Percentiles rank a stretch among this genome's conserved stretches.
phyloP scores from a whole-genome alignment of 169 alveolate species.

The Condylostoma magnum region DNA sequence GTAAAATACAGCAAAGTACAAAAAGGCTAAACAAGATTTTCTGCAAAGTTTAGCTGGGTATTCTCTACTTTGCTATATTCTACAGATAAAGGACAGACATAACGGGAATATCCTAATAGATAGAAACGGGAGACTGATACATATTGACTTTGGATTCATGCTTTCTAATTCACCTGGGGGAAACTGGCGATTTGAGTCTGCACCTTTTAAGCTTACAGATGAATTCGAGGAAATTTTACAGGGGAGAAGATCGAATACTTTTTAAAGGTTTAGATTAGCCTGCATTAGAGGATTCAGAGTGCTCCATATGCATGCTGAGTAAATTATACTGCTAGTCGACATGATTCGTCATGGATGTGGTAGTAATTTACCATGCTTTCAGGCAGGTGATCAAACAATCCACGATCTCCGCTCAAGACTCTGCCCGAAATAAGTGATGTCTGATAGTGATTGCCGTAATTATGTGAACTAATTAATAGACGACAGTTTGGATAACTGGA shows the following conservation, averaged over 20 bases:
- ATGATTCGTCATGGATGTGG: slow-evolving; percentile 32
- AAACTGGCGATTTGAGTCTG: slow-evolving; percentile 61
- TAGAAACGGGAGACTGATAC: slow-evolving; percentile 79
- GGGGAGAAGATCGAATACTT: slow-evolving; percentile 45
- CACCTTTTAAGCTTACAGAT: slow-evolving; percentile 82
- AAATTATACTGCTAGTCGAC: slow-evolving; percentile 16
- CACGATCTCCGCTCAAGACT: slow-evolving; percentile 1
- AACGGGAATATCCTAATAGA: slow-evolving; percentile 86
- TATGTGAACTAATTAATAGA: slow-evolving; percentile 38
- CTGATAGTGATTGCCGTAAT: slow-evolving; percentile 28
- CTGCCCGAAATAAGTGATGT: neutral
- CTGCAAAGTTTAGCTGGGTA: slow-evolving; percentile 87
- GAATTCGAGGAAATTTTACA: slow-evolving; percentile 81
- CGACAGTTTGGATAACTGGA: slow-evolving; percentile 53
- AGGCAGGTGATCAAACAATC: slow-evolving; percentile 7
- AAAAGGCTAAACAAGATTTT: slow-evolving; percentile 91
- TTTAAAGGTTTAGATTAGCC: neutral
- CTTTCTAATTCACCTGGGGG: slow-evolving; percentile 87
- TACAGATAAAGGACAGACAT: slow-evolving; percentile 88
- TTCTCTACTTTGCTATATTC: slow-evolving; percentile 77
- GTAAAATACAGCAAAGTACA: slow-evolving; percentile 75
- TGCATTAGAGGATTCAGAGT: slow-evolving; percentile 29
- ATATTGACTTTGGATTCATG: slow-evolving; percentile 88
- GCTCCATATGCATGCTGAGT: slow-evolving; percentile 9
- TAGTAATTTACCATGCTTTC: slow-evolving; percentile 11